These are phyloP conservation scores for Thinopyrum elongatum DNA, from an alignment of 176 grass and related monocot species.

Conservation along the genomic window DNA sequence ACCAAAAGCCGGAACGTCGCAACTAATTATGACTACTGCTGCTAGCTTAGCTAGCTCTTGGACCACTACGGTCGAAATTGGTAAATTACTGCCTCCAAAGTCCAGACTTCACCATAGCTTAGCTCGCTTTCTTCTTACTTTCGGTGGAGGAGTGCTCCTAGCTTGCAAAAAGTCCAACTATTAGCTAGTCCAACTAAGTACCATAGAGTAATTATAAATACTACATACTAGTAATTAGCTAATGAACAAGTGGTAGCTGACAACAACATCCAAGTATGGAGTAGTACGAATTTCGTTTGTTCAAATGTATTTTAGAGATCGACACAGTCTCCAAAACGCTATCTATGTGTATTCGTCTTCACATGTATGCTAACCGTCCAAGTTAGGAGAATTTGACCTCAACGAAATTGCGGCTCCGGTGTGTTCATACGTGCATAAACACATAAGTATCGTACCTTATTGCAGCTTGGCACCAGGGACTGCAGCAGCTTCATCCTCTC, in stretches of 20 bases:
- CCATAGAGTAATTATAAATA: no score
- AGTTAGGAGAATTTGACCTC: background rate
- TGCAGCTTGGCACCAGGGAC: constrained; percentile 69
- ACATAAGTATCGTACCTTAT: constrained; percentile 39
- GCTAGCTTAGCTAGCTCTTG: background rate
- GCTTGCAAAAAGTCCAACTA: constrained; percentile 15
- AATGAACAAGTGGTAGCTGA: background rate
- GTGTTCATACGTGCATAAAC: constrained; percentile 16
- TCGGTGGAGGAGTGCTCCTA: background rate
- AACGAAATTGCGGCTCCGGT: background rate
- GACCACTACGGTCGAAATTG: constrained; percentile 28
- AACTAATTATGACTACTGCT: constrained; percentile 10
- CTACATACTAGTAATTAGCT: no score
- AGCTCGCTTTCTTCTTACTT: constrained; percentile 8
- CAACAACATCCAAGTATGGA: background rate
- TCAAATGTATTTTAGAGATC: background rate
- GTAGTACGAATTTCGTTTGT: background rate
- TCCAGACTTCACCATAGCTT: background rate
- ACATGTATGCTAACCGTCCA: background rate
- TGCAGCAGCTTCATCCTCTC: constrained; percentile 77
- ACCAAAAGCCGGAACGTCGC: background rate
- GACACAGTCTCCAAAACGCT: background rate
- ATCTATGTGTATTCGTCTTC: no score
- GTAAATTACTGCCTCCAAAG: background rate
- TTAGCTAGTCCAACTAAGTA: no score